Conservation (phyloP, 2,329 filamentous ascomycete species). For the Fusarium robinianum region DNA sequence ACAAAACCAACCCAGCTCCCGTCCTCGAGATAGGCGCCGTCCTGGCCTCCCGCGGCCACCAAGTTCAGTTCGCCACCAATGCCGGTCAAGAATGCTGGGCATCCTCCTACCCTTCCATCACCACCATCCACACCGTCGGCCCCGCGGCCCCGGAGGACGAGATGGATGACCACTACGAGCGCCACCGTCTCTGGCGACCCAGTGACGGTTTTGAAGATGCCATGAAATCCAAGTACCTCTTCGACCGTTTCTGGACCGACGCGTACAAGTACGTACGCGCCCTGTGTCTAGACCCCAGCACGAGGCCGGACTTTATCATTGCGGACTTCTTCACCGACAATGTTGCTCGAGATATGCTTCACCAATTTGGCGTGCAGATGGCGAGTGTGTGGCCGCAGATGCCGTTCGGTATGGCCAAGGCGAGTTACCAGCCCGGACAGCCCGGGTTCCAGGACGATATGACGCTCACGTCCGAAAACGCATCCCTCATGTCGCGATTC, state of each 20-base stretch:
- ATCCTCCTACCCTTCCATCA: conserved; percentile 38
- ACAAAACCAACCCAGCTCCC: conserved; percentile 32
- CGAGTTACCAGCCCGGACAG: conserved; percentile 47
- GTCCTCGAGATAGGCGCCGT: conserved; percentile 44
- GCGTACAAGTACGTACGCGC: conserved; percentile 29
- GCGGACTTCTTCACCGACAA: conserved; percentile 51
- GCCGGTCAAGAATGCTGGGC: conserved; percentile 44
- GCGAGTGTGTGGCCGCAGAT: conserved; percentile 49
- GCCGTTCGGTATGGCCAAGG: conserved; percentile 45
- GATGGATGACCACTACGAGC: conserved; percentile 41
- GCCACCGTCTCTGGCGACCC: conserved; percentile 42
- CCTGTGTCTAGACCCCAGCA: conserved; percentile 25
- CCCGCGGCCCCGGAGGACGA: conserved; percentile 36
- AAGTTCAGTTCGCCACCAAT: conserved; percentile 46
- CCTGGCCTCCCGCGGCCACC: conserved; percentile 42
- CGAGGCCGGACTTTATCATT: conserved; percentile 46
- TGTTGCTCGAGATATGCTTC: conserved; percentile 46
- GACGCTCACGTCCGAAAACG: conserved; percentile 44
- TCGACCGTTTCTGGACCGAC: conserved; percentile 45
- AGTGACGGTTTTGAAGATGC: conserved; percentile 38
- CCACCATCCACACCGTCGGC: conserved; percentile 40
- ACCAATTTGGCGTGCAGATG: conserved; percentile 44
- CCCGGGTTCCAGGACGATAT: conserved; percentile 48
- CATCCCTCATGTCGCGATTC: conserved; percentile 44
- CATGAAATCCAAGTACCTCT: conserved; percentile 45